phyloP scores from a whole-genome alignment of 306 rosid species.

The Rosa chinensis region DNA sequence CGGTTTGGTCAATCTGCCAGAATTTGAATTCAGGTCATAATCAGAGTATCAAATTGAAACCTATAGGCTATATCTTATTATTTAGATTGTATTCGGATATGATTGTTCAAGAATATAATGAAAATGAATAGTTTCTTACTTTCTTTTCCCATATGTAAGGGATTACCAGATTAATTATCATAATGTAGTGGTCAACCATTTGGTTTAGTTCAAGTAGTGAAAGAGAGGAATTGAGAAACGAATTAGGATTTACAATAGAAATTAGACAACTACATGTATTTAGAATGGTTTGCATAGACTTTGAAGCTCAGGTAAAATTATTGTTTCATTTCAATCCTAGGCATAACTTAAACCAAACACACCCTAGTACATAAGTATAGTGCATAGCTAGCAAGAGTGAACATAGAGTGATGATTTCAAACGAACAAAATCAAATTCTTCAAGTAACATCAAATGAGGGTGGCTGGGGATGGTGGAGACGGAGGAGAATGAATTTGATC shows the following conservation, averaged over 20 bases:
- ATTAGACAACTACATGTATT: not conserved
- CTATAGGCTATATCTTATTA: no score
- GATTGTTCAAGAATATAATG: not conserved
- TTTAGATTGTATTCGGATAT: no score
- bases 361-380: not conserved
- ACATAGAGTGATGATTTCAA: not conserved
- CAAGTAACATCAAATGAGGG: not conserved
- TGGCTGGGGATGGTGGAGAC: slow-evolving; percentile 13
- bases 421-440: not conserved
- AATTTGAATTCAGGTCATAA: no score
- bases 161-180: no score
- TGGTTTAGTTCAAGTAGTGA: not conserved
- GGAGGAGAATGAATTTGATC: slow-evolving; percentile 20
- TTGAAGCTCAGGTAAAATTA: not conserved
- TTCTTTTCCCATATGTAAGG: no score
- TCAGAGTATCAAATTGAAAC: no score
- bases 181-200: no score
- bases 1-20: no score
- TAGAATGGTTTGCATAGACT: not conserved
- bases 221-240: not conserved
- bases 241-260: no score
- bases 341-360: not conserved
- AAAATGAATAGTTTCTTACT: no score
- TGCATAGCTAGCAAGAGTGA: not conserved
- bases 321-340: not conserved